Base-by-base conservation (phyloP, 1,139 yeast species). In the Blastobotrys arbuscula region DNA sequence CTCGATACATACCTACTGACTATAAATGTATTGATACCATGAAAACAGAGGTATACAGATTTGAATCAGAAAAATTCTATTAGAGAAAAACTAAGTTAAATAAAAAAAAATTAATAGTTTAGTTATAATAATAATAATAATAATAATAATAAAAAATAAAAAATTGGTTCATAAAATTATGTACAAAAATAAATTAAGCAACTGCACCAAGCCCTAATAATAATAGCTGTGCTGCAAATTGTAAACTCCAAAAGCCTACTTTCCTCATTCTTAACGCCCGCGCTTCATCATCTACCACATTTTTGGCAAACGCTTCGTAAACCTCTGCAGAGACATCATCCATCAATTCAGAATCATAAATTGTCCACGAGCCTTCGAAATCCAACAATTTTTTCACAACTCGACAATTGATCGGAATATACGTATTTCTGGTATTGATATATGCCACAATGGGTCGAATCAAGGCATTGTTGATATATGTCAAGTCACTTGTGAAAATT, bases 331-430 rank as follows among this genome's bases (percentile, higher is more conserved):
- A 84, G 48, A 94, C 75, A 61, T 90, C 97, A 61, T 86, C 95
- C 96, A 92, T 88, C 52, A 92, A 72, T 50, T 84, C 73, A 33
- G 95, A 84, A 64, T 92, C 98, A 65, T 89, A 92, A 5, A 89
- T 75, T 1, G 98, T 92, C 98, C 98, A 92, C 4, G 96, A 80
- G 0, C 98, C 98, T 59, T 86, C 89, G 62, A 92, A 92, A 61
- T 92, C 97, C 34, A 73, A 72, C 26, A 88, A 69, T 46, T 79
- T 77, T 63, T 92, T 92, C 42, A 84, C 84, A n/a, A 92, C 80
- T 5, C 90, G 78, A 61, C 96, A 88, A 55, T 82, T 76, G 53
- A 92, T 81, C 44, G 96, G 97, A 54, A 92, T 90, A 58, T 84
- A 85, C 0, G 97, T 88, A 60, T 86, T 84, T 54, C 85, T 78